Evolutionary conservation across 345 rosid genomes (phyloP).

Genomic region (Lepidium sativum): DNA sequence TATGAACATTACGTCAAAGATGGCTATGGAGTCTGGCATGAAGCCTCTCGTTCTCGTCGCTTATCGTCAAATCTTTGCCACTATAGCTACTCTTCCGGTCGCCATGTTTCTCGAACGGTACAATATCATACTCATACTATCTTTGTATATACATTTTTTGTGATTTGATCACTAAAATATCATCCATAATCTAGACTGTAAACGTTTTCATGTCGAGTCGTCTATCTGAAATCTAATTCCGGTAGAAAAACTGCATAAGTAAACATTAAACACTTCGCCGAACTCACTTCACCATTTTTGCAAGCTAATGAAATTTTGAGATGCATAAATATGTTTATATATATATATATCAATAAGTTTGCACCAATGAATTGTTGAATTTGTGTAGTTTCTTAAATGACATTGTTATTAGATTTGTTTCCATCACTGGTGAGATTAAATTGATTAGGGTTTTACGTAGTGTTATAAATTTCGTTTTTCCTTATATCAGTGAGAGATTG

Average conservation of each 20-base stretch:
- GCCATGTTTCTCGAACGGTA: conserved; percentile 73
- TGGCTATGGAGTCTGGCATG: conserved; percentile 87
- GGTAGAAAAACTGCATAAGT: too few species aligned
- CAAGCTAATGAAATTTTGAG: background rate
- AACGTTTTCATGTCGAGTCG: too few species aligned
- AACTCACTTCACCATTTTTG: background rate
- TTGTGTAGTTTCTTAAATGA: background rate
- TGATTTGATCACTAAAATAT: too few species aligned
- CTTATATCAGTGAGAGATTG: background rate
- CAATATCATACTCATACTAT: background rate
- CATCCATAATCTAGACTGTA: too few species aligned
- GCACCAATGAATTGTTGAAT: background rate
- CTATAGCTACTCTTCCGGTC: conserved; percentile 57
- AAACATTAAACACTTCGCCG: too few species aligned
- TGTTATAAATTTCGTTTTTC: background rate
- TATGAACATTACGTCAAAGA: conserved; percentile 79
- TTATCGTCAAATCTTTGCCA: conserved; percentile 75
- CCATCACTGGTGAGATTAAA: background rate
- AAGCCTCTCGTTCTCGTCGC: conserved; percentile 73
- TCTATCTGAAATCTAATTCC: too few species aligned
- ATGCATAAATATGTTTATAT: background rate
- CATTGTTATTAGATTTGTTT: background rate
- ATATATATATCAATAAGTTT: background rate
- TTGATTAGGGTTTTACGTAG: background rate
- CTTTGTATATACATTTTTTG: too few species aligned